These are phyloP conservation scores for Dendrocalamus sinicus DNA, from an alignment of 176 grass and related monocot species.

Conservation along the genomic window DNA sequence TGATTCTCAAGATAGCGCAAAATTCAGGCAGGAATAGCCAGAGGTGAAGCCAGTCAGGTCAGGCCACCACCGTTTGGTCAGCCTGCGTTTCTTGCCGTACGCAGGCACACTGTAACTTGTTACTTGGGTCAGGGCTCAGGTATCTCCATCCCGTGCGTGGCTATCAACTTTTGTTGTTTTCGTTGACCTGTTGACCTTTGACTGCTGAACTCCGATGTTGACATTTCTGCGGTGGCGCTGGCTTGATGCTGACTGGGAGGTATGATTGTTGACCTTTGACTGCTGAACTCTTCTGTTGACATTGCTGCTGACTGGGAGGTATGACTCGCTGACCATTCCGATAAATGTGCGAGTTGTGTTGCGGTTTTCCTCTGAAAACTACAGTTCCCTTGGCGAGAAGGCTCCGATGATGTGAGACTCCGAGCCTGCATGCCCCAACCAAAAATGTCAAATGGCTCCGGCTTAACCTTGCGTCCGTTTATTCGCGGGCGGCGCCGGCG, in stretches of 20 bases:
- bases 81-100: too few species aligned
- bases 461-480: too few species aligned
- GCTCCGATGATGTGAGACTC: not conserved
- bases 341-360: not conserved
- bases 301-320: not conserved
- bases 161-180: not conserved
- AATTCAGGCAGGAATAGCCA: not conserved
- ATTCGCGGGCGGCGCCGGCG: too few species aligned
- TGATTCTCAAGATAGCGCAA: not conserved
- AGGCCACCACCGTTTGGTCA: not conserved
- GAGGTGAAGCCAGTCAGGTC: constrained; percentile 5
- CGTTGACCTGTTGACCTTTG: not conserved
- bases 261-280: not conserved
- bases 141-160: not conserved
- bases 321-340: not conserved
- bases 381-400: not conserved
- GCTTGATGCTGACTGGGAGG: not conserved
- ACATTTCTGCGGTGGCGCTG: not conserved
- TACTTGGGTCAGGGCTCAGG: not conserved
- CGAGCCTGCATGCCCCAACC: not conserved
- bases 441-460: not conserved
- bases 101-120: not conserved
- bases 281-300: constrained; percentile 1
- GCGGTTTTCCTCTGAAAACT: not conserved
- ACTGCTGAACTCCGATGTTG: not conserved